These are phyloP conservation scores for Candida sanyiensis DNA, from an alignment of 805 yeast species.

Conservation along the genomic window DNA sequence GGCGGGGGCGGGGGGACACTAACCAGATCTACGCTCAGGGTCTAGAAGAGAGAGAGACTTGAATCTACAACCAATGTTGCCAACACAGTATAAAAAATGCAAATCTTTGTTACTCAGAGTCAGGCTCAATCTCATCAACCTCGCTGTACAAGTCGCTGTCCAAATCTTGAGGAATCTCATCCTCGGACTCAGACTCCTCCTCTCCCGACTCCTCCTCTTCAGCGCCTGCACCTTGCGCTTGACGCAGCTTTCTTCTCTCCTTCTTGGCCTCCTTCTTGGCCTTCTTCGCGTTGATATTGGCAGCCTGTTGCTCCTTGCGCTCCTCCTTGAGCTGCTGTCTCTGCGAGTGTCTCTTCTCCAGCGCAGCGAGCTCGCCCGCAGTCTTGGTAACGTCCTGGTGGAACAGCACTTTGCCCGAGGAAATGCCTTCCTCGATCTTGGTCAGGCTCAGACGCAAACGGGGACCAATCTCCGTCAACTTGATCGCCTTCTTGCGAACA, in stretches of 20 bases:
- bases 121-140: conserved; percentile 29
- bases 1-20: too few relatives aligned
- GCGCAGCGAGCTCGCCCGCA: conserved; percentile 47
- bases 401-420: conserved; percentile 81
- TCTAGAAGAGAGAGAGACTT: too few relatives aligned
- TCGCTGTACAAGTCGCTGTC: conserved; percentile 44
- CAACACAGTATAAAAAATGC: too few relatives aligned
- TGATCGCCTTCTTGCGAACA: conserved; percentile 72
- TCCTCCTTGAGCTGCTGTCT: conserved; percentile 57
- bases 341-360: conserved; percentile 64
- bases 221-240: too few relatives aligned
- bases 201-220: conserved; percentile 27
- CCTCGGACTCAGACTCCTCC: conserved; percentile 31
- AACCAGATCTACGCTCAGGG: too few relatives aligned
- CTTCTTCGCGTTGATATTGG: conserved; percentile 67
- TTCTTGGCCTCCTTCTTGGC: conserved; percentile 70
- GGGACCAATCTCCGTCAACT: conserved; percentile 90
- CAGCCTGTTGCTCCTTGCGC: conserved; percentile 74
- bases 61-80: too few relatives aligned
- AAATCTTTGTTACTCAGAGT: too few relatives aligned
- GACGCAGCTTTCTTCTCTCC: conserved; percentile 56
- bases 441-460: conserved; percentile 67
- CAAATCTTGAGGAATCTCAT: conserved; percentile 38
- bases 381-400: conserved; percentile 69
- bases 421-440: conserved; percentile 90